Evolutionary conservation across 2,329 filamentous ascomycete species (phyloP).

Genomic region (Diaporthe ilicicola): DNA sequence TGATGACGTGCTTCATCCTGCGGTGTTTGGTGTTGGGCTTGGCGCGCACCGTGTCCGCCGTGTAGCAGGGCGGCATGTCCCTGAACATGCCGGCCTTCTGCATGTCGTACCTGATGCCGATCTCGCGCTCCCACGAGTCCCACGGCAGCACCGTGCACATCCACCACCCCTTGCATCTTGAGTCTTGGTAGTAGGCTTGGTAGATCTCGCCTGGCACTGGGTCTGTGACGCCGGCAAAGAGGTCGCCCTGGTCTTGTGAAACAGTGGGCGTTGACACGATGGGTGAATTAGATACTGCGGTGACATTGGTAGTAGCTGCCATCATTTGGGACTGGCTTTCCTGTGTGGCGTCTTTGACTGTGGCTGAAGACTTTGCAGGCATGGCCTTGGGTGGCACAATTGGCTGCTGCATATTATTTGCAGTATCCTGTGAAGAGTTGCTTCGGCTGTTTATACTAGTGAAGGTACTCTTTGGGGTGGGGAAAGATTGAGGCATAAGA

Average conservation of each 20-base stretch:
- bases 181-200: slow-evolving; percentile 26
- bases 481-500: too few relatives aligned
- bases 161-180: slow-evolving; percentile 17
- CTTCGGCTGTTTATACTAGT: not conserved
- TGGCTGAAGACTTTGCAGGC: not conserved
- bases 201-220: slow-evolving; percentile 22
- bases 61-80: slow-evolving; percentile 12
- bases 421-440: not conserved
- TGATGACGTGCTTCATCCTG: not conserved
- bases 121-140: not conserved
- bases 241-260: not conserved
- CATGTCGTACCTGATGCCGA: slow-evolving; percentile 19
- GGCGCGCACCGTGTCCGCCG: not conserved
- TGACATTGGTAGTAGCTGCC: not conserved
- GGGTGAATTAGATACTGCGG: too few relatives aligned
- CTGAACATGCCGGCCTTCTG: not conserved
- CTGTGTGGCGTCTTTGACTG: too few relatives aligned
- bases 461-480: not conserved
- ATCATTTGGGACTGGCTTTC: too few relatives aligned
- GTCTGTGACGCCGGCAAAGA: not conserved
- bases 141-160: slow-evolving; percentile 18
- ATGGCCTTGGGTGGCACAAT: not conserved
- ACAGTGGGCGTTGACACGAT: not conserved
- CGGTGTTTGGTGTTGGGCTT: not conserved
- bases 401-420: not conserved